Evolutionary conservation across 805 yeast genomes (phyloP).

Genomic region (Yamadazyma sp.): DNA sequence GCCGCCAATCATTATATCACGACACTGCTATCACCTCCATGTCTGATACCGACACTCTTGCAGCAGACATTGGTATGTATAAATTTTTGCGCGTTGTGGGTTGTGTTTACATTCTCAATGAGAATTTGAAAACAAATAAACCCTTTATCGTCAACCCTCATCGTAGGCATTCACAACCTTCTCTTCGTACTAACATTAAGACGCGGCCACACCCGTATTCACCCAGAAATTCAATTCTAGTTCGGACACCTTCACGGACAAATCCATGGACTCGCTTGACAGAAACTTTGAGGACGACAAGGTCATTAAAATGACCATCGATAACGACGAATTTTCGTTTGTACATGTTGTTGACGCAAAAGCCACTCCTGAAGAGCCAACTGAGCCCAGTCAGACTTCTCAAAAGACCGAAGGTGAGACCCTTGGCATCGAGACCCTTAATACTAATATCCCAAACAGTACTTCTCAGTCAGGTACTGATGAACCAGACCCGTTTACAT

Average conservation of each 20-base stretch:
- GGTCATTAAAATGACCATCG: conserved; percentile 12
- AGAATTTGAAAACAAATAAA: conserved; percentile 3
- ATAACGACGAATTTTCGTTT: conserved; percentile 27
- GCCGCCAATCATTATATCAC: too few relatives aligned
- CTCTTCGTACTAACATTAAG: conserved; percentile 3
- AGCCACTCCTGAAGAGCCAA: background rate
- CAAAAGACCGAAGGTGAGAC: background rate
- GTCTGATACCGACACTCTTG: conserved; percentile 10
- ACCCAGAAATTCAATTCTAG: conserved; percentile 39
- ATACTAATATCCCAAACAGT: background rate
- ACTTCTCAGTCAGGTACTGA: too few relatives aligned
- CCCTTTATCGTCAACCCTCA: conserved; percentile 4
- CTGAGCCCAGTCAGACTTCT: background rate
- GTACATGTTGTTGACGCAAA: conserved; percentile 8
- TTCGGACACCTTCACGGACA: conserved; percentile 43
- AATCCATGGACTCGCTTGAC: conserved; percentile 23
- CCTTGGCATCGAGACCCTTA: background rate
- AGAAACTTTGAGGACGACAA: conserved; percentile 1
- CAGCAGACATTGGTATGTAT: background rate
- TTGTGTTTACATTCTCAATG: conserved; percentile 3
- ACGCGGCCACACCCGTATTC: conserved; percentile 7
- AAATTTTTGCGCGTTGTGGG: background rate
- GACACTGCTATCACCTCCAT: too few relatives aligned
- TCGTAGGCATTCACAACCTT: background rate
- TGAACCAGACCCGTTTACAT: conserved; percentile 12